Evolutionary conservation across 257 asterid genomes (phyloP).

Genomic region (Ilex aquifolium): DNA sequence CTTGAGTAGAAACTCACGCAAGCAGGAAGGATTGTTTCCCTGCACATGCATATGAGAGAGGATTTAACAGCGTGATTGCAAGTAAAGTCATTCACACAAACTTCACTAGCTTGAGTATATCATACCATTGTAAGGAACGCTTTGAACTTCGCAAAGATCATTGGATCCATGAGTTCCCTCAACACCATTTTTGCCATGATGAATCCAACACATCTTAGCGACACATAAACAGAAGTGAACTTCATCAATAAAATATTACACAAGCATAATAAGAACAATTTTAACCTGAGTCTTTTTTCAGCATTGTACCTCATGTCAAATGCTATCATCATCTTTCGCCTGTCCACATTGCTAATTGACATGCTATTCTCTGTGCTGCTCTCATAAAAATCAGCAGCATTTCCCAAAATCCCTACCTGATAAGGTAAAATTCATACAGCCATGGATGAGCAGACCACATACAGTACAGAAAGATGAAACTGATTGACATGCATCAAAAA

Average conservation of each 20-base stretch:
- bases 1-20: conserved; percentile 85
- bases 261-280: too few relatives aligned
- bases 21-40: conserved; percentile 88
- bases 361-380: conserved; percentile 38
- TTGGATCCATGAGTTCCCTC: conserved; percentile 92
- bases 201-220: conserved; percentile 80
- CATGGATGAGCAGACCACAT: too few relatives aligned
- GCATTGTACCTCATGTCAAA: conserved; percentile 85
- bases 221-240: conserved; percentile 2
- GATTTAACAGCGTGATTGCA: conserved; percentile 11
- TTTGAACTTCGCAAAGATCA: conserved; percentile 71
- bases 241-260: too few relatives aligned
- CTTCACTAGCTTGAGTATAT: not conserved
- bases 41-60: conserved; percentile 20
- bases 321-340: conserved; percentile 90
- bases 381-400: conserved; percentile 77
- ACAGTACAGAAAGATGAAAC: too few relatives aligned
- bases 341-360: conserved; percentile 37
- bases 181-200: conserved; percentile 93
- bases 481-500: too few relatives aligned
- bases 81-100: conserved; percentile 7
- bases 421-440: conserved; percentile 1
- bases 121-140: conserved; percentile 83
- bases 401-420: conserved; percentile 92
- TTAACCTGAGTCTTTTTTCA: not conserved